Base-by-base conservation (phyloP, 2,329 filamentous ascomycete genomes). In the Trichoderma gracile region DNA sequence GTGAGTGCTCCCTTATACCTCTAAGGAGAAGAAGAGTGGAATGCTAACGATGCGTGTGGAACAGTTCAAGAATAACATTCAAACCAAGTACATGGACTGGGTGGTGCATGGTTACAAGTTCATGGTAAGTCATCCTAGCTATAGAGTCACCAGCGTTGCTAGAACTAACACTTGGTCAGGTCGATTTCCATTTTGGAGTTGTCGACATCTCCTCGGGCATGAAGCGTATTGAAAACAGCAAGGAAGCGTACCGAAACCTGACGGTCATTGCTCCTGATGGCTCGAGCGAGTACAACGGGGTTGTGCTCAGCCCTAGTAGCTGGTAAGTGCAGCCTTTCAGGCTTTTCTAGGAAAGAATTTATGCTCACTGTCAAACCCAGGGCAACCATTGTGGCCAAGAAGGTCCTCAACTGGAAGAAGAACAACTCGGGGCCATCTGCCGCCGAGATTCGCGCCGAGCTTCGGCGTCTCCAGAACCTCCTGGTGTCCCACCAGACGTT, bases 21-120 rank as follows among this genome's bases (percentile, higher is more conserved):
- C 7, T 30, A 3, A 12, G 3, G 33, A 33, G 30, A 1, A 10
- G 9, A 33, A 33, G 7, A 5, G 33, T 14, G 5, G 12, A 38
- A 14, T 38, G 12, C 33, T 38, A 12, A 38, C 10, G 10, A 38
- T 5, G 10, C 33, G 33, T 38, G 33, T 14, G 33, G 3, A 38
- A 38, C 5, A 38, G 33, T 38, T 38, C 33, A 38, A 38, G 33
- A 38, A 38, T 9, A 38, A 38, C 5, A 38, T 53, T 5, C 50
- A 53, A 19, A 33, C 27, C 30, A 53, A 53, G 50, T 53, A 53
- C 27, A 53, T 53, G 50, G 50, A 53, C 2, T 53, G 50, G 50
- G 50, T 53, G n/a, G 27, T 53, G 5, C 30, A 53, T 23, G 50
- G 50, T 1, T 19, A 53, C 10, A 53, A 53, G 6, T 53, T 53